Evolutionary conservation across 805 yeast genomes (phyloP).

Genomic region (Nakazawaea pomicola): DNA sequence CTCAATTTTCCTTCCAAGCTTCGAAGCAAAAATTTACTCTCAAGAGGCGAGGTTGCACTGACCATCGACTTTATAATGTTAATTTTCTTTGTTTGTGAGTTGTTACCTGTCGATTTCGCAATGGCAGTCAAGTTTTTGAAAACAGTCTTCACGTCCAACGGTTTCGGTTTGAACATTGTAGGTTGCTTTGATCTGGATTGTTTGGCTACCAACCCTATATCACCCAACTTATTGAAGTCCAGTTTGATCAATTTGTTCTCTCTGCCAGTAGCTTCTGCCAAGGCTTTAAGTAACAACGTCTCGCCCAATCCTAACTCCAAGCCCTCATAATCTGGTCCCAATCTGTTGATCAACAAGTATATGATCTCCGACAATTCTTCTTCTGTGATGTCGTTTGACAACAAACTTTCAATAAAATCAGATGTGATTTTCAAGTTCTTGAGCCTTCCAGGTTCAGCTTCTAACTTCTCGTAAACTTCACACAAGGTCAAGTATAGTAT

Average conservation of each 20-base stretch:
- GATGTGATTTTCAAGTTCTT: slow-evolving; percentile 76
- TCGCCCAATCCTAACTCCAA: slow-evolving; percentile 93
- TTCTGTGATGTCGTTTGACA: slow-evolving; percentile 42
- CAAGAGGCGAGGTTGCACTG: slow-evolving; percentile 79
- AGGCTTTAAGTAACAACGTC: slow-evolving; percentile 78
- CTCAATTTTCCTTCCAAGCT: slow-evolving; percentile 90
- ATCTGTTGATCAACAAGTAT: slow-evolving; percentile 78
- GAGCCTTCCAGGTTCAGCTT: slow-evolving; percentile 74
- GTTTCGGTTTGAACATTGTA: slow-evolving; percentile 88
- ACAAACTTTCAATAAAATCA: slow-evolving; percentile 61
- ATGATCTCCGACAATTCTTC: slow-evolving; percentile 61
- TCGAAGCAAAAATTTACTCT: slow-evolving; percentile 86
- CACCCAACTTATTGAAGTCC: slow-evolving; percentile 79
- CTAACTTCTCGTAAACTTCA: slow-evolving; percentile 71
- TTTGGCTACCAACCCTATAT: slow-evolving; percentile 84
- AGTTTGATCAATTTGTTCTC: slow-evolving; percentile 62
- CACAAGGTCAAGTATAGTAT: slow-evolving; percentile 41
- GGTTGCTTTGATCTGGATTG: slow-evolving; percentile 81
- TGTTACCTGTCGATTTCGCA: slow-evolving; percentile 73
- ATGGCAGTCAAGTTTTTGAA: slow-evolving; percentile 71
- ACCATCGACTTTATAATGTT: slow-evolving; percentile 76
- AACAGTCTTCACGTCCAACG: slow-evolving; percentile 68
- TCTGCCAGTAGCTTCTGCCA: slow-evolving; percentile 87
- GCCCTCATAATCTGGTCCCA: slow-evolving; percentile 96
- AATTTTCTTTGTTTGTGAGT: slow-evolving; percentile 76